These are phyloP conservation scores for Colletotrichum sp. DNA, from an alignment of 2,329 filamentous ascomycete species.

Conservation along the genomic window DNA sequence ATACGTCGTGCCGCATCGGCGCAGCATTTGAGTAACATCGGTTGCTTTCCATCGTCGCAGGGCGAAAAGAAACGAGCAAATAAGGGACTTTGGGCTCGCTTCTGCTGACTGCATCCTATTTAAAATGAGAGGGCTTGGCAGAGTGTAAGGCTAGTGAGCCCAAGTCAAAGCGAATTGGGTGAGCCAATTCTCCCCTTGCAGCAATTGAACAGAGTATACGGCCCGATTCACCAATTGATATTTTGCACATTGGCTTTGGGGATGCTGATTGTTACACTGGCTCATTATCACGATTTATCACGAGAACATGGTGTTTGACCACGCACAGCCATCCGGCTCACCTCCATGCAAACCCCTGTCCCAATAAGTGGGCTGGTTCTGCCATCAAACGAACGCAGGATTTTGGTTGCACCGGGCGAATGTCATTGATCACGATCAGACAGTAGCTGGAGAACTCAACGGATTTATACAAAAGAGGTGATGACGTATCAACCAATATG, in stretches of 20 bases:
- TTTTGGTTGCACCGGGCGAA: neutral
- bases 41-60: neutral
- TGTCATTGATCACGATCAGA: neutral
- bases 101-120: neutral
- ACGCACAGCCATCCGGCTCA: neutral
- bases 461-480: neutral
- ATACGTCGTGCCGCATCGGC: neutral
- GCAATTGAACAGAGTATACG: neutral
- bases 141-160: neutral
- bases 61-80: neutral
- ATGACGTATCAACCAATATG: neutral
- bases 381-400: neutral
- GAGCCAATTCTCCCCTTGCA: neutral
- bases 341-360: neutral
- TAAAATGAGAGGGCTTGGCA: neutral
- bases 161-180: neutral
- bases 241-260: neutral
- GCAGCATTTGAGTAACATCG: neutral
- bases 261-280: neutral
- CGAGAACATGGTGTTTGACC: neutral
- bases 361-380: neutral
- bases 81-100: neutral
- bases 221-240: neutral
- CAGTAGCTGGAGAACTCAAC: neutral
- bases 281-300: neutral